A percentile compares a stretch with the other conserved stretches of the same genome.
Conservation (phyloP, 2,329 filamentous ascomycete species). For the Rhexocercosporidium sp. region DNA sequence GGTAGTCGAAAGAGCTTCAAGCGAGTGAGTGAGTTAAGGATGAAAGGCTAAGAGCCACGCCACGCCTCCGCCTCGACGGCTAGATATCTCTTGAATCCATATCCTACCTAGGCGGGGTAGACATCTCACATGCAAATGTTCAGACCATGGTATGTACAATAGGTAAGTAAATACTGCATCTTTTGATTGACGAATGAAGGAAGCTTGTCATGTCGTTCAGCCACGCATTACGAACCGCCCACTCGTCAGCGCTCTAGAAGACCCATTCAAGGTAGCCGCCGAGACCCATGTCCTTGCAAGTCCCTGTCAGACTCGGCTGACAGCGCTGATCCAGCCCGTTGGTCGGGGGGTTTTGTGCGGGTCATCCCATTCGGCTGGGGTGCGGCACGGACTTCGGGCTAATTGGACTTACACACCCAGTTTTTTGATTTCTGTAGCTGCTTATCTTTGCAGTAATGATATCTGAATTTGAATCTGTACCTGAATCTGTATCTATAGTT, state of each 20-base stretch:
- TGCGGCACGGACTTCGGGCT: slow-evolving; percentile 2
- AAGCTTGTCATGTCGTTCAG: background rate
- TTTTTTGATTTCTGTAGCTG: background rate
- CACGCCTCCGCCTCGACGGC: too few relatives aligned
- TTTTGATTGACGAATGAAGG: background rate
- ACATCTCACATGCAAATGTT: too few relatives aligned
- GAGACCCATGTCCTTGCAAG: background rate
- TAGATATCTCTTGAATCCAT: too few relatives aligned
- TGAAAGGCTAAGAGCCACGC: too few relatives aligned
- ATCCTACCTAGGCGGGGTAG: too few relatives aligned
- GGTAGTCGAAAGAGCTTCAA: too few relatives aligned
- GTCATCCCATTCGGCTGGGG: background rate
- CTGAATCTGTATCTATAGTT: too few relatives aligned
- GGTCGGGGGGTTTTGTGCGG: background rate
- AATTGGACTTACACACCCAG: background rate
- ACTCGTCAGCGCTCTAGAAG: background rate
- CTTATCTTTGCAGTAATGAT: background rate
- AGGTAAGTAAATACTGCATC: background rate
- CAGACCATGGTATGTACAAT: background rate
- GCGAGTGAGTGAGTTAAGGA: too few relatives aligned
- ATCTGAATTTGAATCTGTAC: too few relatives aligned
- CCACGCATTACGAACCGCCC: background rate
- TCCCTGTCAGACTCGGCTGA: background rate
- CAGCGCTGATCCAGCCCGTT: background rate
- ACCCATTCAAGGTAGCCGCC: background rate